Evolutionary conservation across 768 basidiomycete species (phyloP), one percentile per base, ranked within the genome.

Genomic region (Collybia sp.): DNA sequence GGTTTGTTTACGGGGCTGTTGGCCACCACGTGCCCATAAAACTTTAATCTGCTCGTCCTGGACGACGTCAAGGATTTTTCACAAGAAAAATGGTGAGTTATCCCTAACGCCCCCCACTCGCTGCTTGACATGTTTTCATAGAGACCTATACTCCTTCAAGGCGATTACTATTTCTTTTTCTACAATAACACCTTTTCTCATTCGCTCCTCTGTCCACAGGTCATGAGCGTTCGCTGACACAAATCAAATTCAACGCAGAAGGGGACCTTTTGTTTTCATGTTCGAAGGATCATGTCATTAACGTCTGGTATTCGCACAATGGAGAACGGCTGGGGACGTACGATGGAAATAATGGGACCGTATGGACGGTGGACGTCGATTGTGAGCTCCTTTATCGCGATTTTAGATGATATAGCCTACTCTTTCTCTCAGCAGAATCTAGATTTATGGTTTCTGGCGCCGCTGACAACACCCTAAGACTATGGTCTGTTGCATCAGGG

Each of bases 251-350:
- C 77, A 99, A 97, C 71, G 67, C 75, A 44, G 96, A 98, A 61
- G 96, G 96, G 53, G 96, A 98, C 68, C 76, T 99, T 12, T 75
- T 99, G 42, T 96, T 99, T 67, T 85, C 93, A 17, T 91, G 88
- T 61, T 93, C 92, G 56, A 99, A 99, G 76, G 96, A 99, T 65
- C 79, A 87, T 58, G 65, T 90, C 55, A 89, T 97, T 64, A 97
- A 96, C 62, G 93, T 92, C 42, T 98, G 95, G 95, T 96, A 79
- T 65, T 85, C 93, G 11, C 91, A 95, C 58, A 99, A 99, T 58
- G 96, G 96, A 42, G 96, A 98, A 73, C 77, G 96, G 48, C 67
- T 99, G 57, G 96, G 96, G 31, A 99, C 96, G 48, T 98, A 96
- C 61, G 83, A 90, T 39, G 96, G 93, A 34, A 84, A 96, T 67